These are phyloP conservation scores for Cerrena zonata DNA, from an alignment of 1,284 basidiomycete species.

Conservation along the genomic window DNA sequence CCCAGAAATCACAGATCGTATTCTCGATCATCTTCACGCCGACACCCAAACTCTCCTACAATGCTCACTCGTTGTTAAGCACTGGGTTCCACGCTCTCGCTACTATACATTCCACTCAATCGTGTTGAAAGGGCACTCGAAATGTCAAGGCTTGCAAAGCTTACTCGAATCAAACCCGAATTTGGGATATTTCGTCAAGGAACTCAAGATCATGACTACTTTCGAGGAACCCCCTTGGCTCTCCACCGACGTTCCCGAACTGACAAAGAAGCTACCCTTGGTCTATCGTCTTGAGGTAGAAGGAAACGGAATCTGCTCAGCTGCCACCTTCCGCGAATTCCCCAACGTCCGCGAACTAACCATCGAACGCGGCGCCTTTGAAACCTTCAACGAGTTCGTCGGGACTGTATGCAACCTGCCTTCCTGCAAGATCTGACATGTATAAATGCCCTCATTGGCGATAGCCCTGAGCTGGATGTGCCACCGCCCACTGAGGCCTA, in stretches of 20 bases:
- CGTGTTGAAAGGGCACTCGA: not conserved
- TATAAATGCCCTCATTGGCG: conserved; percentile 2
- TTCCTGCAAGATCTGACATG: not conserved
- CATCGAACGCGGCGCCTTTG: not conserved
- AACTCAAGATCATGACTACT: not conserved
- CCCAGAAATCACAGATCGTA: conserved; percentile 21
- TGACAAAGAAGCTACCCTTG: not conserved
- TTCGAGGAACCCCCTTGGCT: conserved; percentile 3
- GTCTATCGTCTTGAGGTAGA: not conserved
- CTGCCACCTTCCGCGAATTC: conserved; percentile 1
- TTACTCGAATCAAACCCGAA: not conserved
- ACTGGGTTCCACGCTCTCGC: conserved; percentile 25
- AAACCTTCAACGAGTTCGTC: conserved; percentile 3
- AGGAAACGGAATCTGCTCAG: not conserved
- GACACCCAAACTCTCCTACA: conserved; percentile 18
- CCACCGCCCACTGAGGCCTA: not conserved
- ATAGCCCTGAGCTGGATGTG: not conserved
- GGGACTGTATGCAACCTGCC: not conserved
- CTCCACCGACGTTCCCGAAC: not conserved
- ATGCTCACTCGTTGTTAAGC: conserved; percentile 24
- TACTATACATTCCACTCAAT: conserved; percentile 12
- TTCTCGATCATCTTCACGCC: conserved; percentile 22
- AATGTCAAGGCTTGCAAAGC: not conserved
- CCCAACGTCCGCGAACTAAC: not conserved
- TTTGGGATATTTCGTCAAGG: not conserved